Evolutionary conservation across 768 basidiomycete genomes (phyloP), one percentile per base, ranked within the genome.

Genomic region (Cystobasidium ongulense): DNA sequence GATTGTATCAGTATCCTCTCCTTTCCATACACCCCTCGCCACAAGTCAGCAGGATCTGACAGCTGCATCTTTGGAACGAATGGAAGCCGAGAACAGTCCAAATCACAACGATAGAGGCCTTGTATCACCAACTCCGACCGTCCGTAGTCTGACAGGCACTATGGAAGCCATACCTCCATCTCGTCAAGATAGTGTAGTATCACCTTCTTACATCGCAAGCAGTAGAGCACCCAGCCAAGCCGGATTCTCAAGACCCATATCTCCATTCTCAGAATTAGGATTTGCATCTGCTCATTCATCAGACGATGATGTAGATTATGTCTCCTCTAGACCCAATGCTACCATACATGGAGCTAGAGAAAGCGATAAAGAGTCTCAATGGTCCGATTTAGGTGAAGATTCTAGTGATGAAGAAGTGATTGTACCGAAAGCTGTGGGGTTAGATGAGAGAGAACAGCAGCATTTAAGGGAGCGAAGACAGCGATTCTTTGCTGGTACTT

Each of bases 351-450:
- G 5, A 43, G 65, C 1, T 27, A 17, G 13, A 13, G 50, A 29
- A 46, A 59, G 68, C 25, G 68, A 71, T 35, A 36, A n/a, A n/a
- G 68, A 71, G 10, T 71, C 68, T 8, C 50, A 52, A 23, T 71
- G 68, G 68, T 71, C 68, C 17, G 68, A 71, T 36, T 29, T 71
- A 18, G 68, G 68, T 43, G 68, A 71, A 29, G 68, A 71, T 35
- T 39, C 36, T 7, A 57, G 53, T n/a, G 23, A 25, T 29, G 68
- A 71, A 23, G 68, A 71, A 10, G 68, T n/a, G 41, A 41, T 7
- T 18, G 38, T 46, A 23, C 23, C 21, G 33, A 2, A n/a, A 64
- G 8, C 18, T 5, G 35, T 21, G 18, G 15, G 25, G 23, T 17
- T 27, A 2, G 27, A 25, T 38, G 63, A 64, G 29, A 17, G 39